A percentile compares a stretch with the other conserved stretches of the same genome.
phyloP scores from a whole-genome alignment of 208 protist species.

The Leishmania turanica region DNA sequence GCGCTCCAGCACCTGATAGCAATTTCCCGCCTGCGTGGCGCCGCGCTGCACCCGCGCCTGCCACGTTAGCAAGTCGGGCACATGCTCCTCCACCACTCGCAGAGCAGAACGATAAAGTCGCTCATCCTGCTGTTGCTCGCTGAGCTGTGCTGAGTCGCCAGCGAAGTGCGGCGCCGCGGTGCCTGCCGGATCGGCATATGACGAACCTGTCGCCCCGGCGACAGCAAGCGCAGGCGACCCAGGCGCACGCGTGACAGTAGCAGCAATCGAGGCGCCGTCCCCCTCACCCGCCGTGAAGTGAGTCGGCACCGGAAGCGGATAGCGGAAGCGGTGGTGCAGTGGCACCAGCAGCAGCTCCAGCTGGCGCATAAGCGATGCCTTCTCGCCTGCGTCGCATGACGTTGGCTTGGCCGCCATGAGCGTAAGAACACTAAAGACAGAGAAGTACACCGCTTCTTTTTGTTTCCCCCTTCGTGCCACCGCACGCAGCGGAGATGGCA shows the following conservation, averaged over 20 bases:
- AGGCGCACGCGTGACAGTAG: not conserved
- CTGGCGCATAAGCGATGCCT: slow-evolving; percentile 30
- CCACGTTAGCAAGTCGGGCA: slow-evolving; percentile 54
- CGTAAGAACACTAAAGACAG: not conserved
- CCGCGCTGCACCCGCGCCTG: slow-evolving; percentile 46
- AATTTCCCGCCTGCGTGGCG: slow-evolving; percentile 45
- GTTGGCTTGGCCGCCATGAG: slow-evolving; percentile 12
- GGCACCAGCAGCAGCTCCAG: slow-evolving; percentile 60
- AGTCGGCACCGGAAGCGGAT: slow-evolving; percentile 40
- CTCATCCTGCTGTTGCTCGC: slow-evolving; percentile 14
- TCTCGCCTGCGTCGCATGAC: slow-evolving; percentile 12
- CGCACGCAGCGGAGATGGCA: not conserved
- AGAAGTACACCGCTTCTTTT: not conserved
- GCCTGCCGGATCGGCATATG: not conserved
- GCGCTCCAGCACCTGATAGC: slow-evolving; percentile 44
- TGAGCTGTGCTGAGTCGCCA: not conserved
- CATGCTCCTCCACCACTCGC: slow-evolving; percentile 39
- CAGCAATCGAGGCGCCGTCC: not conserved
- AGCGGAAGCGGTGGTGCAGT: slow-evolving; percentile 47
- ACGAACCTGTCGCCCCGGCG: not conserved
- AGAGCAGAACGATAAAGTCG: slow-evolving; percentile 28
- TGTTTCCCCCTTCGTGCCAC: not conserved
- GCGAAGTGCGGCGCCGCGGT: not conserved
- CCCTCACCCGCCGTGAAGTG: slow-evolving; percentile 12
- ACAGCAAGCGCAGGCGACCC: not conserved